A percentile compares a stretch with the other conserved stretches of the same genome.
Evolutionary conservation across 1,284 basidiomycete species (phyloP).

Genomic region (Tylopilus sp.): DNA sequence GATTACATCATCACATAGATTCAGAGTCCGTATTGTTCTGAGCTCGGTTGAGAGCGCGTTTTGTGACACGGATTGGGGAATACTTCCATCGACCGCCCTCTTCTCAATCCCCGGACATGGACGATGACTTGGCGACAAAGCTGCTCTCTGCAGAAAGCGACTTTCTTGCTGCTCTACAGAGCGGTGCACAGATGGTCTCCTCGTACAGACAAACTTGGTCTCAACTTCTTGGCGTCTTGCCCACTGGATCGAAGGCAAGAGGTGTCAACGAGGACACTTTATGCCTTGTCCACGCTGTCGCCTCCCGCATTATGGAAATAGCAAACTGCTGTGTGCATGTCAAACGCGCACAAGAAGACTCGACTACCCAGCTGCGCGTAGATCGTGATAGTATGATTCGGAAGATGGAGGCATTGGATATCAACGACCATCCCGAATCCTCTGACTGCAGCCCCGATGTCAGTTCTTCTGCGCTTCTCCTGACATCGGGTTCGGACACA

Average conservation of each 20-base stretch:
- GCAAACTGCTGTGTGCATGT: slow-evolving; percentile 24
- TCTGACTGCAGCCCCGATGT: background rate
- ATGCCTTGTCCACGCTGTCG: slow-evolving; percentile 8
- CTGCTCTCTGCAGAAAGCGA: slow-evolving; percentile 14
- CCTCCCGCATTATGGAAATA: slow-evolving; percentile 14
- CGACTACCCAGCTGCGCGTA: fast-evolving
- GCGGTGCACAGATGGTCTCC: background rate
- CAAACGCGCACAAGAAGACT: background rate
- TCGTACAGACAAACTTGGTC: slow-evolving; percentile 20
- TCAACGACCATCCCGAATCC: slow-evolving; percentile 1
- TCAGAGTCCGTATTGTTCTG: background rate
- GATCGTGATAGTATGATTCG: slow-evolving; percentile 25
- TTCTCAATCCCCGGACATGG: slow-evolving; percentile 3
- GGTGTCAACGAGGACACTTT: background rate
- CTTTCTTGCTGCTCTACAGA: slow-evolving; percentile 9
- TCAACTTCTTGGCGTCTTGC: background rate
- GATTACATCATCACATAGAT: background rate
- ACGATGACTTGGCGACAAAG: slow-evolving; percentile 9
- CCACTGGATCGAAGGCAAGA: background rate
- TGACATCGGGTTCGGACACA: fast-evolving
- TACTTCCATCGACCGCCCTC: background rate
- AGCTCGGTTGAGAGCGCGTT: no score
- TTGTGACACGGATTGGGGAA: background rate
- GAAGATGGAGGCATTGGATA: slow-evolving; percentile 7
- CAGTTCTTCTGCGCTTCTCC: background rate